These are phyloP conservation scores for Brasenia schreberi DNA, from an alignment of 164 flowering plant species.

Conservation along the genomic window DNA sequence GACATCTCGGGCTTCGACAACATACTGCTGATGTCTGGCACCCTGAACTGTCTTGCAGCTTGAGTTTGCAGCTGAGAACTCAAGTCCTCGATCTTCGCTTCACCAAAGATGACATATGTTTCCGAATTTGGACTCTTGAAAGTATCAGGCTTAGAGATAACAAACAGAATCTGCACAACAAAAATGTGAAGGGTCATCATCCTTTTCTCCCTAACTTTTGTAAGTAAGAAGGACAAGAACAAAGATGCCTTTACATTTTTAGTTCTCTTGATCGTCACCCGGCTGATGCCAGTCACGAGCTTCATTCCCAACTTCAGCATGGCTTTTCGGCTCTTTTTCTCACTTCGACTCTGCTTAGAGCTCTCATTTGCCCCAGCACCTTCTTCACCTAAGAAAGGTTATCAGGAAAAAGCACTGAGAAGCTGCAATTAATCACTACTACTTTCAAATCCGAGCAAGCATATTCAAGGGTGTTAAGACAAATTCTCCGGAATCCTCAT, in stretches of 20 bases:
- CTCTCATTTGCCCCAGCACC: conserved; percentile 38
- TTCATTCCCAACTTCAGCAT: conserved; percentile 90
- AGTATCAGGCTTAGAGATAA: conserved; percentile 85
- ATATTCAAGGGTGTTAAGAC: too few species aligned
- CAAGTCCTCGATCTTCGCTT: conserved; percentile 66
- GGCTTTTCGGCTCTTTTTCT: conserved; percentile 18
- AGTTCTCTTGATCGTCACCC: conserved; percentile 76
- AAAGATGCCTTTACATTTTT: conserved; percentile 40
- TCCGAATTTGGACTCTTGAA: conserved; percentile 93
- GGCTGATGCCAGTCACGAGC: conserved; percentile 62
- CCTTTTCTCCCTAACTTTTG: not conserved
- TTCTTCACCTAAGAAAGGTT: conserved; percentile 8
- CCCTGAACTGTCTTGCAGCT: conserved; percentile 82
- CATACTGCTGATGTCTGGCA: conserved; percentile 49
- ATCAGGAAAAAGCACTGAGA: not conserved
- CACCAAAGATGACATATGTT: conserved; percentile 30
- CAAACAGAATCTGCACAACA: conserved; percentile 47
- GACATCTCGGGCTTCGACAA: conserved; percentile 43
- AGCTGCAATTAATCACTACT: not conserved
- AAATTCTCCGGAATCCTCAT: too few species aligned
- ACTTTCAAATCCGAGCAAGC: too few species aligned
- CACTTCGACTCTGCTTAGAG: conserved; percentile 91
- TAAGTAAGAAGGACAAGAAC: not conserved
- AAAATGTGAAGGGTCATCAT: not conserved
- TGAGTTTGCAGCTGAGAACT: conserved; percentile 86